These are phyloP conservation scores for Prunus campanulata DNA, from an alignment of 306 rosid species.

Conservation along the genomic window DNA sequence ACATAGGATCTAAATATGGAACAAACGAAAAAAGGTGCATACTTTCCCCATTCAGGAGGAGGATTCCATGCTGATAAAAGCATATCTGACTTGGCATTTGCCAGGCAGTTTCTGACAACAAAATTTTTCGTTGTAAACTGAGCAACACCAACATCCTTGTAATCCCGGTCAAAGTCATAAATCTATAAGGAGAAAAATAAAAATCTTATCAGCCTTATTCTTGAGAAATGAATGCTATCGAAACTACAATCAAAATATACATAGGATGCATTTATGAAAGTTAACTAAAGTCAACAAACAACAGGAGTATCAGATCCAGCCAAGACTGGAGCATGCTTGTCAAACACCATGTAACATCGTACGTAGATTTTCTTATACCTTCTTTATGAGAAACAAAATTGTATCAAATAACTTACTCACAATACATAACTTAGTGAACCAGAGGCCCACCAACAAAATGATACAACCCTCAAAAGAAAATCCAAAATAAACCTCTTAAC, in stretches of 20 bases:
- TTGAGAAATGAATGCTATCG: constrained; percentile 12
- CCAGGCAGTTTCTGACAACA: constrained; percentile 92
- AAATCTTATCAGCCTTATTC: constrained; percentile 27
- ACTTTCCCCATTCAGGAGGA: constrained; percentile 94
- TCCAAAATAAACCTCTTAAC: too few relatives aligned
- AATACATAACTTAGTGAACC: too few relatives aligned
- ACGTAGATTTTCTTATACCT: too few relatives aligned
- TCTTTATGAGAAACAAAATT: too few relatives aligned
- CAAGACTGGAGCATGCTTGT: too few relatives aligned
- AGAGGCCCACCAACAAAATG: too few relatives aligned
- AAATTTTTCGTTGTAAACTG: constrained; percentile 88
- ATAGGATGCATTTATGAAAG: background rate
- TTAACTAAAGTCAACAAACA: background rate
- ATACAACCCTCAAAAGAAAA: too few relatives aligned
- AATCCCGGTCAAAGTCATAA: constrained; percentile 95
- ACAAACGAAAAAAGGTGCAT: constrained; percentile 38
- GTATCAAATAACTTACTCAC: too few relatives aligned
- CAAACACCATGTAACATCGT: too few relatives aligned
- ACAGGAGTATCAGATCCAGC: background rate
- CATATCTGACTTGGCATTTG: constrained; percentile 88
- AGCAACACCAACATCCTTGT: constrained; percentile 94
- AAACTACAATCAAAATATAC: background rate
- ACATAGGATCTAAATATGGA: constrained; percentile 12
- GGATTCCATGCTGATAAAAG: constrained; percentile 98
- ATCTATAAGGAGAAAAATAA: constrained; percentile 46